Conservation (phyloP, 1,284 basidiomycete genomes). For the Pyrrhoderma noxium region DNA sequence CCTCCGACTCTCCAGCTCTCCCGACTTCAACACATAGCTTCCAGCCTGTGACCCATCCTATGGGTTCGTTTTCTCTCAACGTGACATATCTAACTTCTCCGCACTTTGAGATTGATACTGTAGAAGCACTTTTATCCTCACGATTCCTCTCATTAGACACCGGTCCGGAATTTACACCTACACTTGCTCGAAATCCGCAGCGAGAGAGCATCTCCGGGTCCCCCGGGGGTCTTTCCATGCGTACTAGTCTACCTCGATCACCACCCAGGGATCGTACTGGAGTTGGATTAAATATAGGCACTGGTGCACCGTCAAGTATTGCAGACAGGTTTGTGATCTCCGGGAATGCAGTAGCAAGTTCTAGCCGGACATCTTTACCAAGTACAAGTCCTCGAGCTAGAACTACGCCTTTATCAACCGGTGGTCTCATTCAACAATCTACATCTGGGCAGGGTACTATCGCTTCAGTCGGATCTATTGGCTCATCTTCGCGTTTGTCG, state of each 20-base stretch:
- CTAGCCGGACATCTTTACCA: slow-evolving; percentile 13
- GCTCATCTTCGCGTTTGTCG: slow-evolving; percentile 32
- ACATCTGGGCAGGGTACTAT: slow-evolving; percentile 16
- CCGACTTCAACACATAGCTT: slow-evolving; percentile 49
- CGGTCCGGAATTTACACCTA: slow-evolving; percentile 55
- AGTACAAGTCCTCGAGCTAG: slow-evolving; percentile 30
- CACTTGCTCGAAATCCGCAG: slow-evolving; percentile 40
- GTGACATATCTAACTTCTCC: slow-evolving; percentile 58
- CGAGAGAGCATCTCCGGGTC: slow-evolving; percentile 39
- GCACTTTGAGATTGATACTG: slow-evolving; percentile 63
- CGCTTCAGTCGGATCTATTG: slow-evolving; percentile 25
- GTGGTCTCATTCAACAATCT: slow-evolving; percentile 14
- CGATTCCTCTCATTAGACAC: slow-evolving; percentile 59
- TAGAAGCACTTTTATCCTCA: slow-evolving; percentile 65
- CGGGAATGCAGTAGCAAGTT: slow-evolving; percentile 7
- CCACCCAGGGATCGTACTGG: slow-evolving; percentile 27
- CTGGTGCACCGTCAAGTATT: slow-evolving; percentile 27
- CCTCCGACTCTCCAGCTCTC: slow-evolving; percentile 36
- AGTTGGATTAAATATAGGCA: slow-evolving; percentile 1
- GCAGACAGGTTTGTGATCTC: slow-evolving; percentile 50
- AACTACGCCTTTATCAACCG: slow-evolving; percentile 31
- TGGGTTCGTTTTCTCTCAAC: slow-evolving; percentile 54
- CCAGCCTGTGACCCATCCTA: slow-evolving; percentile 56
- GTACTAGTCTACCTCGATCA: slow-evolving; percentile 37
- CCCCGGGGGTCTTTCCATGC: slow-evolving; percentile 36